phyloP scores from a whole-genome alignment of 2,329 filamentous ascomycete genomes.

The Trichophyton equinum region DNA sequence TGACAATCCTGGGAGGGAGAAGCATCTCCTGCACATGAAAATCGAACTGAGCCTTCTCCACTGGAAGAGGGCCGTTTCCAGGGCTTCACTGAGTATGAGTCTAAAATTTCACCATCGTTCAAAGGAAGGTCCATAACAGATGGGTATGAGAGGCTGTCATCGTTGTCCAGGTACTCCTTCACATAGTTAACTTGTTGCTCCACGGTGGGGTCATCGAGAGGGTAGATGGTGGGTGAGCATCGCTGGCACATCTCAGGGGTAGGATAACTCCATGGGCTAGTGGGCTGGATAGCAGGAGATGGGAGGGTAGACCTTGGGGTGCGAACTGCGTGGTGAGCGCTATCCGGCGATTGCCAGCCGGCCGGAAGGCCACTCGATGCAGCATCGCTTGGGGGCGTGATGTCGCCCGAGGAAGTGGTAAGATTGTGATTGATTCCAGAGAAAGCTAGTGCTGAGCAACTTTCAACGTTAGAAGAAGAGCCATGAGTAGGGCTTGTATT shows the following conservation, averaged over 20 bases:
- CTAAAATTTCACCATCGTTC: neutral
- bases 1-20: neutral
- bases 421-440: neutral
- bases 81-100: neutral
- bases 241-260: neutral
- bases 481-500: neutral
- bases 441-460: neutral
- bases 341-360: constrained; percentile 1
- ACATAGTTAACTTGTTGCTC: neutral
- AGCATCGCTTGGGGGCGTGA: neutral
- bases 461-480: neutral
- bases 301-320: neutral
- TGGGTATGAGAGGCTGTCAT: neutral
- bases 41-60: neutral
- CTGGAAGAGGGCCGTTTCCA: constrained; percentile 1
- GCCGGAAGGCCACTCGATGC: neutral
- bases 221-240: constrained; percentile 3
- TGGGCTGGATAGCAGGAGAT: constrained; percentile 2
- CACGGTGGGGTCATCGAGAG: neutral
- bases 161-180: neutral
- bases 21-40: neutral
- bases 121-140: neutral
- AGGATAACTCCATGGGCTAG: constrained; percentile 2
- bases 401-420: neutral
- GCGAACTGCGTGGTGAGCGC: neutral